Conservation (phyloP, 192 early-diverging fungal genomes). For the Phycomyces blakesleeanus region DNA sequence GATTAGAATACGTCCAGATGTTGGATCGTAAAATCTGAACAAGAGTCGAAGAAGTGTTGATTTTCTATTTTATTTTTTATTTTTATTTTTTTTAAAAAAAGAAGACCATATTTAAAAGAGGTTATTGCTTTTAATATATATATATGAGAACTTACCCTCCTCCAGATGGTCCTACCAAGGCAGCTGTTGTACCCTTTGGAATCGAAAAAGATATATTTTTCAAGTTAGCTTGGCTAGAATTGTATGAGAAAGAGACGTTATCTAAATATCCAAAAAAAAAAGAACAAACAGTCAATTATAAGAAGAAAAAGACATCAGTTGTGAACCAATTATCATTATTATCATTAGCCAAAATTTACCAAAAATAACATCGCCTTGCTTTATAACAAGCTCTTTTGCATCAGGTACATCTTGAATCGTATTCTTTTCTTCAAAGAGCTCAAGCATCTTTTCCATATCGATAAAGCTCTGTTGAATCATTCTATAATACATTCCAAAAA, state of each 20-base stretch:
- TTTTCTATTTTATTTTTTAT: too few relatives aligned
- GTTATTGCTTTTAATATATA: too few relatives aligned
- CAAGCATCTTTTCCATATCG: constrained; percentile 97
- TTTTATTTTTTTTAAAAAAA: too few relatives aligned
- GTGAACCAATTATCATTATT: too few relatives aligned
- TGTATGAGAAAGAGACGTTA: constrained; percentile 70
- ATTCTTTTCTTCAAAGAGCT: constrained; percentile 64
- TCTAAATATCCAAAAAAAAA: constrained; percentile 34
- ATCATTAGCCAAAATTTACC: too few relatives aligned
- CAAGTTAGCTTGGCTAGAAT: constrained; percentile 63
- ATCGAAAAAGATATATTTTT: constrained; percentile 64
- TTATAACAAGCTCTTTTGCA: constrained; percentile 51
- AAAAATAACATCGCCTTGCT: constrained; percentile 61
- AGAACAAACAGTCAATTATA: too few relatives aligned
- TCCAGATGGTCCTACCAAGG: constrained; percentile 75
- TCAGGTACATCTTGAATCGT: constrained; percentile 59
- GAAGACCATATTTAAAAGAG: too few relatives aligned
- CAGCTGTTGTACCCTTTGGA: constrained; percentile 69
- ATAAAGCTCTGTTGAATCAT: constrained; percentile 89
- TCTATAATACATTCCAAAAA: constrained; percentile 92
- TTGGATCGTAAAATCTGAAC: constrained; percentile 87
- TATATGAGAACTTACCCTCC: constrained; percentile 56
- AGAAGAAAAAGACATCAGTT: too few relatives aligned
- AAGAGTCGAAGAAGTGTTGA: constrained; percentile 77
- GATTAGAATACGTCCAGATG: constrained; percentile 72